Evolutionary conservation across 2,329 filamentous ascomycete species (phyloP), one percentile per base, ranked within the genome.

Genomic region (Aspergillus ustus): DNA sequence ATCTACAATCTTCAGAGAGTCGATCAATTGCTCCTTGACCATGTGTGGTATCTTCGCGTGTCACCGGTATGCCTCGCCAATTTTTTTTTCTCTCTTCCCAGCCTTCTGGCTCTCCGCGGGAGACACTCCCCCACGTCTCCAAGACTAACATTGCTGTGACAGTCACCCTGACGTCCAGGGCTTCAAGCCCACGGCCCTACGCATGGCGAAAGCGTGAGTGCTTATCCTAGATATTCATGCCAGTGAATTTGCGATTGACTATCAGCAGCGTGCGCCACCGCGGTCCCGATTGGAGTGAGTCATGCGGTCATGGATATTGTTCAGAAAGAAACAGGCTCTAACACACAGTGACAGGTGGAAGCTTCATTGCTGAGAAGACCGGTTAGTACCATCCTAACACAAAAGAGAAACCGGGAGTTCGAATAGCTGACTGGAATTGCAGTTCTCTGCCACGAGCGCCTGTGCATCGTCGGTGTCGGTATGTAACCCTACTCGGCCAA

Each of bases 11-110:
- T 61, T 60, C 46, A 61, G 63, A 66, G 54, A 57, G 45, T 34
- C 45, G 34, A 44, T 64, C 66, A 71, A 71, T 71, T 69, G 64
- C 59, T 66, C 63, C 64, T 75, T 67, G 84, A 90, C 78, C 72
- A 97, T 97, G 93, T 97, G 93, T 89, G 93, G 93, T 80, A 96
- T 97, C 76, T 97, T 97, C 80, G 93, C 92, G 73, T 97, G 93
- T 82, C 92, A 97, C 81, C 84, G 87, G 93, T 96, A 82, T 78
- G 88, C 85, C 66, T 84, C 25, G 60, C 46, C 55, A 40, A 40
- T 52, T 53, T 13, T 43, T 50, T 58, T 57, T 46, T 40, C 49
- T 45, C 9, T 25, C 31, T 19, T 25, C 7, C 34, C 29, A 37
- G 29, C 20, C 37, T 43, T 43, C 29, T 48, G 45, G 49, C 25